Conservation (phyloP, 179 eudicot species). For the Sideroxylon spinosum region DNA sequence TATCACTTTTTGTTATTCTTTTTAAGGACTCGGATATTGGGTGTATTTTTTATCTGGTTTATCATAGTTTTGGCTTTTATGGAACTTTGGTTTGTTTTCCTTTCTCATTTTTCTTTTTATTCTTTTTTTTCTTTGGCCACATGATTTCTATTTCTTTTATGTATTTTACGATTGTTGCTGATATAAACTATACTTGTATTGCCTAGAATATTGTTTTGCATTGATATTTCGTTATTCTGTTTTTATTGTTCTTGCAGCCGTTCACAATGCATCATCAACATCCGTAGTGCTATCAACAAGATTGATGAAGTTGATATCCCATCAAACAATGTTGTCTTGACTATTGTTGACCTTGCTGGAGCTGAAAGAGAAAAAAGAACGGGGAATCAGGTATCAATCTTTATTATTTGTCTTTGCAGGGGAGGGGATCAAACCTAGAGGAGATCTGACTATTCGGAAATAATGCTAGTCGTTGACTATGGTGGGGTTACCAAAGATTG, state of each 20-base stretch:
- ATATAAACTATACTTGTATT: not conserved
- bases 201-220: not conserved
- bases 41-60: too few relatives aligned
- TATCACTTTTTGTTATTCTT: too few relatives aligned
- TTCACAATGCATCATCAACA: slow-evolving; percentile 89
- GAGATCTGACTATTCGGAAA: too few relatives aligned
- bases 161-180: not conserved
- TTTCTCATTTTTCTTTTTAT: not conserved
- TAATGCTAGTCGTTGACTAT: too few relatives aligned
- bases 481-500: too few relatives aligned
- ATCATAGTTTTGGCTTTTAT: not conserved
- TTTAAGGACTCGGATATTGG: too few relatives aligned
- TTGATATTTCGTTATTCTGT: not conserved
- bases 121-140: too few relatives aligned
- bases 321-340: slow-evolving; percentile 41
- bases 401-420: not conserved
- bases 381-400: slow-evolving; percentile 70
- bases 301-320: slow-evolving; percentile 28
- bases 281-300: slow-evolving; percentile 41
- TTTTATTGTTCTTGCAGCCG: slow-evolving; percentile 46
- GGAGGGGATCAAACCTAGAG: too few relatives aligned
- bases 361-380: slow-evolving; percentile 93
- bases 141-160: not conserved
- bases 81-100: not conserved
- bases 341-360: slow-evolving; percentile 96